These are phyloP conservation scores for Dacryopinax primogenitus DNA, from an alignment of 768 basidiomycete genomes.

Conservation along the genomic window DNA sequence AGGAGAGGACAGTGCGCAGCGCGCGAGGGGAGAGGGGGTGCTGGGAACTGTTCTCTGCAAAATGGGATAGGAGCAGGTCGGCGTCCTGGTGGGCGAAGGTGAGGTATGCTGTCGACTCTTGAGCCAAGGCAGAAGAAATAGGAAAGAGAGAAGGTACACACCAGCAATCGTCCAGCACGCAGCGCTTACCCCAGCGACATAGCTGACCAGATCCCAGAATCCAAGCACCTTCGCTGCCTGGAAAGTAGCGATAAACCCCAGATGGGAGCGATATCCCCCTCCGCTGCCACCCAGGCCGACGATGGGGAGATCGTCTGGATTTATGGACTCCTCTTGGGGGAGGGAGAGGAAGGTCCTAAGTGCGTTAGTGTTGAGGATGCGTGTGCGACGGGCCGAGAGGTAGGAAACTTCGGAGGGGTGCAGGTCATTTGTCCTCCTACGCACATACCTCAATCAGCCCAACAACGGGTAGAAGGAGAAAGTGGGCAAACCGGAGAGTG, in stretches of 20 bases:
- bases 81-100: neutral
- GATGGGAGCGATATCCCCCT: neutral
- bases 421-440: neutral
- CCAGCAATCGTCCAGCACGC: conserved; percentile 4
- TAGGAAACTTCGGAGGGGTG: neutral
- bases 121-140: neutral
- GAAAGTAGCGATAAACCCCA: conserved; percentile 1
- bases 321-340: neutral
- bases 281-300: neutral
- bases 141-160: neutral
- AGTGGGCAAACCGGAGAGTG: neutral
- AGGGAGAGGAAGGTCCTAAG: neutral
- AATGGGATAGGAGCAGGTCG: neutral
- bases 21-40: conserved; percentile 3
- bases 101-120: neutral
- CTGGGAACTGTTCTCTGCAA: neutral
- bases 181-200: neutral
- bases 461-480: neutral
- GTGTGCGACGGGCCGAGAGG: neutral
- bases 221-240: neutral
- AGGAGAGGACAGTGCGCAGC: neutral
- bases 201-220: neutral
- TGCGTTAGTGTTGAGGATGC: neutral
- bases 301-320: neutral
- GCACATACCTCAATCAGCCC: neutral